Percentiles rank a stretch among this genome's conserved stretches.
These are phyloP conservation scores for Solanum habrochaites DNA, from an alignment of 257 asterid genomes.

Conservation along the genomic window DNA sequence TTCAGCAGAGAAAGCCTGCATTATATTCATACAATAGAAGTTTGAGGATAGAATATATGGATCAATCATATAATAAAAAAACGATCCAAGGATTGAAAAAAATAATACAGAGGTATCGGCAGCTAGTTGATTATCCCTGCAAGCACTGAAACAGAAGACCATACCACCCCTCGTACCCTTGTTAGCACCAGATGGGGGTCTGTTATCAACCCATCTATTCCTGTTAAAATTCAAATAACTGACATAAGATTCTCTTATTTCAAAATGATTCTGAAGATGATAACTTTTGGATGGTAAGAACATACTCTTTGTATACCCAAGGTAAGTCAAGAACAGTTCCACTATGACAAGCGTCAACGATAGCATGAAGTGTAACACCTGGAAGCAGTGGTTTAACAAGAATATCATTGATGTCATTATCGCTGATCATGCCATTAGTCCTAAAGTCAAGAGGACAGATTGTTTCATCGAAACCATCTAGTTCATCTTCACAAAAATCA, in stretches of 20 bases:
- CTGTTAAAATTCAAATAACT: slow-evolving; percentile 11
- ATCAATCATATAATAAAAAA: neutral
- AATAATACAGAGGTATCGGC: slow-evolving; percentile 58
- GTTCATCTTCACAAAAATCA: slow-evolving; percentile 18
- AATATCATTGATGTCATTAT: slow-evolving; percentile 40
- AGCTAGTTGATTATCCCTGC: slow-evolving; percentile 68
- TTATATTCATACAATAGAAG: neutral
- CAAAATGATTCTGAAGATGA: neutral
- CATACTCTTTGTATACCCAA: slow-evolving; percentile 34
- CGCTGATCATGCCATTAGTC: slow-evolving; percentile 38
- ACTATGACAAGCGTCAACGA: slow-evolving; percentile 70
- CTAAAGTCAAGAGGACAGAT: slow-evolving; percentile 62
- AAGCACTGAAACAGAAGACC: slow-evolving; percentile 67
- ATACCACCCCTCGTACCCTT: slow-evolving; percentile 59
- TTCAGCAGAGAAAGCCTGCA: slow-evolving; percentile 40
- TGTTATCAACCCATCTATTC: slow-evolving; percentile 37
- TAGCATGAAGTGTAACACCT: slow-evolving; percentile 59
- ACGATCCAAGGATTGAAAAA: neutral
- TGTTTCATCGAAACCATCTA: slow-evolving; percentile 36
- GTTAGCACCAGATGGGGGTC: slow-evolving; percentile 26
- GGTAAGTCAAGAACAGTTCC: slow-evolving; percentile 74
- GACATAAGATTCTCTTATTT: neutral
- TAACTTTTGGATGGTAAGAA: neutral
- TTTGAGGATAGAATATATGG: neutral
- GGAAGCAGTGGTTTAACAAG: slow-evolving; percentile 37